Base-by-base conservation (phyloP, 345 rosid genomes). In the Salix koriyanagi region DNA sequence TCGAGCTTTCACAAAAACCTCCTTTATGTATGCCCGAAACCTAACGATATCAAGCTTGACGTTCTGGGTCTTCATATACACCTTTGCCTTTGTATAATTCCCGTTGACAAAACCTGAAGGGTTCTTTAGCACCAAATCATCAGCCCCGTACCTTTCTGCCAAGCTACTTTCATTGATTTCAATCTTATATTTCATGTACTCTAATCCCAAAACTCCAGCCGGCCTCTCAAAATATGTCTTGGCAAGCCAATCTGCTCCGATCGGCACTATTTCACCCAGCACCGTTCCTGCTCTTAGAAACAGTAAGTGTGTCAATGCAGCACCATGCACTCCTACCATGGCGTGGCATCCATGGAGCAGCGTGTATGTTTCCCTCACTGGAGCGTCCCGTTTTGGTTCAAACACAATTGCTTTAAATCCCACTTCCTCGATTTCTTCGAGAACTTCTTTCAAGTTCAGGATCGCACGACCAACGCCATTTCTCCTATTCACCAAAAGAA, bases 311-410 rank as follows among this genome's bases (percentile, higher is more conserved):
- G 89, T 84, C 67, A 82, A 41, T 5, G 81, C 87, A 1, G 87
- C 89, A 21, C 89, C 89, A 32, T 84, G 87, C n/a, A 84, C 80
- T 7, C 86, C 89, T 6, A 86, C 1, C 79, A 84, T 67, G 2
- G 75, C 86, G n/a, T 86, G 85, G 66, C 87, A 82, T 46, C 78
- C 64, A 52, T 82, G 70, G 23, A 84, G 70, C 25, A 80, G 39
- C 32, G 13, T 23, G 19, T 80, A 84, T 1, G 79, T 50, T 8
- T 84, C 76, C 3, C 6, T 28, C 76, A 84, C 48, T 1, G 72
- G 18, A 1, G 79, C 79, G 6, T 46, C 62, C 12, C n/a, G 1
- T 0, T 39, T 71, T 2, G 89, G 82, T 65, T 79, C 72, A 7
- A 86, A 76, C 7, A 80, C 21, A 3, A 44, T 70, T 2, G 83